phyloP scores from a whole-genome alignment of 2,329 filamentous ascomycete species.

The Nemania sp. region DNA sequence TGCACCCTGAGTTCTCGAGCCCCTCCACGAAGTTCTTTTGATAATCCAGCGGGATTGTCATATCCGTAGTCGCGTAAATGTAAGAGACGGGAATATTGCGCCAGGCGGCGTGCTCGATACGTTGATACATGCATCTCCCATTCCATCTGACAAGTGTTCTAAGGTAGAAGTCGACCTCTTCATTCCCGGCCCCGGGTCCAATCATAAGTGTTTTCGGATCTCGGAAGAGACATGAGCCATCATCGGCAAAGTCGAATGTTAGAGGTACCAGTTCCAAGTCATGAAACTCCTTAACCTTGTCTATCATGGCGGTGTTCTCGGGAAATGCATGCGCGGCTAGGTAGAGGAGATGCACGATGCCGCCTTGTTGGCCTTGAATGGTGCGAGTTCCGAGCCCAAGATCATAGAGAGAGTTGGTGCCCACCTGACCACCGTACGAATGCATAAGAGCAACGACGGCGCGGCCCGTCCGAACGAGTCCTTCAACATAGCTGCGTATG shows the following conservation, averaged over 20 bases:
- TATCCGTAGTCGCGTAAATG: conserved; percentile 14
- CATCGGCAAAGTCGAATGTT: conserved; percentile 22
- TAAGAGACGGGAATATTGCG: conserved; percentile 17
- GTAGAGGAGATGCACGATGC: conserved; percentile 34
- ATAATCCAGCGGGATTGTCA: conserved; percentile 14
- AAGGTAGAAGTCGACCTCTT: conserved; percentile 17
- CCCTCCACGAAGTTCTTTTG: conserved; percentile 23
- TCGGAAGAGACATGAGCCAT: conserved; percentile 13
- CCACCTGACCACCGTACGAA: conserved; percentile 38
- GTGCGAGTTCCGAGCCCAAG: conserved; percentile 24
- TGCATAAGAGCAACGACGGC: conserved; percentile 30
- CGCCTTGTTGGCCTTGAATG: conserved; percentile 25
- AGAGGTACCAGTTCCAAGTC: conserved; percentile 8
- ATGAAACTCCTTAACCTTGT: conserved; percentile 20
- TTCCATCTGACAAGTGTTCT: conserved; percentile 26
- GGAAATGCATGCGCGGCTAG: conserved; percentile 21
- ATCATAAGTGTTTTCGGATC: conserved; percentile 19
- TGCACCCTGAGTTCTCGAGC: conserved; percentile 17
- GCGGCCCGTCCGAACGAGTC: conserved; percentile 28
- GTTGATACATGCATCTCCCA: conserved; percentile 24
- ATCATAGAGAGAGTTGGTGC: conserved; percentile 31
- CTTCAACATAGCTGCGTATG: conserved; percentile 27
- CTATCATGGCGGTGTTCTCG: conserved; percentile 16
- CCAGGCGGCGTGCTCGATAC: conserved; percentile 18
- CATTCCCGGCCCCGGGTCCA: conserved; percentile 6